Conservation (phyloP, 179 eudicot genomes). For the Beta lomatogona region DNA sequence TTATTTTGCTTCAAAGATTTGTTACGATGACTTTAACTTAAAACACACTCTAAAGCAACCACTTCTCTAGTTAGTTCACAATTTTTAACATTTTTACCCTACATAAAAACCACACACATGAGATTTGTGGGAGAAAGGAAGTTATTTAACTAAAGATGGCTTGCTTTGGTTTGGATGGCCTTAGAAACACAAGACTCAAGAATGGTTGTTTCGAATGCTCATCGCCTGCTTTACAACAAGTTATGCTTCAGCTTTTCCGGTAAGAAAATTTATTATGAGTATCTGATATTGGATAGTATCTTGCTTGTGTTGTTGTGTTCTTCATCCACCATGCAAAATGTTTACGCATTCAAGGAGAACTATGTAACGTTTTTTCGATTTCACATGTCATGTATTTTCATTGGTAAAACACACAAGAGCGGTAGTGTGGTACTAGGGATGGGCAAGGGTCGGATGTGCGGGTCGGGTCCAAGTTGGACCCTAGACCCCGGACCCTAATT, state of each 20-base stretch:
- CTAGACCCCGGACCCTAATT: no score
- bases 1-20: constrained; percentile 53
- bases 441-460: no score
- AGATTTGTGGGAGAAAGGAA: neutral
- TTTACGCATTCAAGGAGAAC: no score
- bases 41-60: constrained; percentile 26
- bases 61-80: constrained; percentile 22
- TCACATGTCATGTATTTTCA: no score
- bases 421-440: no score
- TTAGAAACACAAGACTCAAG: constrained; percentile 17
- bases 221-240: constrained; percentile 36
- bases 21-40: constrained; percentile 44
- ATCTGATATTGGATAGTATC: no score
- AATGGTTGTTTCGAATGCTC: constrained; percentile 33
- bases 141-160: constrained; percentile 15
- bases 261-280: neutral
- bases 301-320: no score
- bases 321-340: no score
- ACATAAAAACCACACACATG: constrained; percentile 10
- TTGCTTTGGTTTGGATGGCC: constrained; percentile 32
- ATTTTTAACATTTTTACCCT: constrained; percentile 13
- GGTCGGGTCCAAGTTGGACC: no score
- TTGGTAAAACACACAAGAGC: no score
- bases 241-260: constrained; percentile 34
- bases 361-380: no score